Evolutionary conservation across 306 rosid genomes (phyloP).

Genomic region (Senna siamea): DNA sequence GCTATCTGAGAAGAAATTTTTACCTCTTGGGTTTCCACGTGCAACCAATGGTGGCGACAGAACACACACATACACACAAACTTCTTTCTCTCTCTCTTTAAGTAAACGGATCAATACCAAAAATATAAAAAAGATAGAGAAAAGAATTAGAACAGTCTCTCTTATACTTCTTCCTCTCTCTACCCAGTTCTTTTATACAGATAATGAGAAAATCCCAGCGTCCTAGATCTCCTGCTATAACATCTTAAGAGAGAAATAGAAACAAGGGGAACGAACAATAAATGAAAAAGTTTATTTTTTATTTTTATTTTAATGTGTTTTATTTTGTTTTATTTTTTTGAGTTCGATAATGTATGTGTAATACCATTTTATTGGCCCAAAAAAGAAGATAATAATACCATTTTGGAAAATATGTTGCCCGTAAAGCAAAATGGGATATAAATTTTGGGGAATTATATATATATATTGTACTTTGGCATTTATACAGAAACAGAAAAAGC

Average conservation of each 20-base stretch:
- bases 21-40: slow-evolving; percentile 60
- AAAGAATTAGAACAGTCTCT: not conserved
- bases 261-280: no score
- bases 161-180: not conserved
- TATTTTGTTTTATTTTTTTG: no score
- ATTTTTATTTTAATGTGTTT: no score
- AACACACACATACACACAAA: slow-evolving; percentile 32
- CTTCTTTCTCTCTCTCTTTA: not conserved
- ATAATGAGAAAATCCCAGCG: slow-evolving; percentile 22
- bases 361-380: no score
- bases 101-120: slow-evolving; percentile 41
- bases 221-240: slow-evolving; percentile 48
- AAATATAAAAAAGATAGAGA: not conserved
- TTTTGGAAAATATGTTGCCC: no score
- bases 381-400: no score
- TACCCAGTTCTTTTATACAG: not conserved
- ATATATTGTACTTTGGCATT: not conserved
- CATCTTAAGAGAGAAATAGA: slow-evolving; percentile 36
- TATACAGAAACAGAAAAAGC: not conserved
- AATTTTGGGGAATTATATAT: not conserved
- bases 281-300: no score
- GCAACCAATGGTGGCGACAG: slow-evolving; percentile 60
- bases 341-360: no score
- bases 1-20: slow-evolving; percentile 43
- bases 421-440: no score